These are phyloP conservation scores for Globisporangium nunn DNA, from an alignment of 352 stramenopile species.

Conservation along the genomic window DNA sequence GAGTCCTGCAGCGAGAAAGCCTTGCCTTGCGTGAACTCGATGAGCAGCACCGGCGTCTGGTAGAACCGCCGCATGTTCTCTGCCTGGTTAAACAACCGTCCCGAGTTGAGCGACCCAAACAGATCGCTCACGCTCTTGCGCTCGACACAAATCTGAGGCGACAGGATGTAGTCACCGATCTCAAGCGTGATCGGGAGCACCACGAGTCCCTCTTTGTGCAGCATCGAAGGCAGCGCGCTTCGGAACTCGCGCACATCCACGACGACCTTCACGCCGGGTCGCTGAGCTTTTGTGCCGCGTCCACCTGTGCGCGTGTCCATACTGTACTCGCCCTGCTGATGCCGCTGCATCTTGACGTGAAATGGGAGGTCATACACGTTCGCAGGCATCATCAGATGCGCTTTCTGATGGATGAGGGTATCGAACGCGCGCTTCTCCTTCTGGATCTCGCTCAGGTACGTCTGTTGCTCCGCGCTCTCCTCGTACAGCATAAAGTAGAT, in stretches of 20 bases:
- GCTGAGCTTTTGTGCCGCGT: slow-evolving; percentile 28
- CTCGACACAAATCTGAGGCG: slow-evolving; percentile 96
- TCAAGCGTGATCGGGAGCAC: slow-evolving; percentile 94
- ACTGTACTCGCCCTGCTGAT: slow-evolving; percentile 56
- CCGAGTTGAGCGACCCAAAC: slow-evolving; percentile 94
- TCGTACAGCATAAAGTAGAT: slow-evolving; percentile 97
- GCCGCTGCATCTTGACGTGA: slow-evolving; percentile 60
- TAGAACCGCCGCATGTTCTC: slow-evolving; percentile 82
- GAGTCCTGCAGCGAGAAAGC: slow-evolving; percentile 83
- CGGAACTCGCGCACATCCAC: slow-evolving; percentile 98
- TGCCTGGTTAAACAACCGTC: slow-evolving; percentile 93
- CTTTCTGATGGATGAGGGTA: slow-evolving; percentile 94
- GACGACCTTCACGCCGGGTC: slow-evolving; percentile 61
- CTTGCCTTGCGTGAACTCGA: slow-evolving; percentile 91
- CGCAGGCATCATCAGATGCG: slow-evolving; percentile 83
- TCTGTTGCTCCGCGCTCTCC: slow-evolving; percentile 94
- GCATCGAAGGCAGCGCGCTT: slow-evolving; percentile 92
- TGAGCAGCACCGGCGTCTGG: slow-evolving; percentile 91
- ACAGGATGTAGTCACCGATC: slow-evolving; percentile 97
- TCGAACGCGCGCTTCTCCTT: slow-evolving; percentile 96
- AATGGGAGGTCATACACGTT: slow-evolving; percentile 82
- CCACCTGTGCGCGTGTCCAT: slow-evolving; percentile 76
- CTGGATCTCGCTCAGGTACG: slow-evolving; percentile 91
- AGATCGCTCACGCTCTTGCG: slow-evolving; percentile 94
- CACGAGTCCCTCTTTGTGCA: slow-evolving; percentile 92